These are phyloP conservation scores for Tricholoma sp. DNA, from an alignment of 768 basidiomycete genomes.

Conservation along the genomic window DNA sequence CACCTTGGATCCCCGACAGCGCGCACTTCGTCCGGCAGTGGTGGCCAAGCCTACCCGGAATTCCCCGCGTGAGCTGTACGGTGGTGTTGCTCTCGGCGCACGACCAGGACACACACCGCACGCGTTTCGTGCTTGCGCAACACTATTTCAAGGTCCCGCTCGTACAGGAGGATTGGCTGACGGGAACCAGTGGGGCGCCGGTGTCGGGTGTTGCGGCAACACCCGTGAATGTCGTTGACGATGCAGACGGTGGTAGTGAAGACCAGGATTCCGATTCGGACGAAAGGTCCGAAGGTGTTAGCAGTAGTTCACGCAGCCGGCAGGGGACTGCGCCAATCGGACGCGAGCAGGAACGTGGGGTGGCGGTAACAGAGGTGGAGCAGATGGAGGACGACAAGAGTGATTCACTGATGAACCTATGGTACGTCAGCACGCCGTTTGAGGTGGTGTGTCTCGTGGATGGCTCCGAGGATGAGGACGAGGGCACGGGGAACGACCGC, in stretches of 20 bases:
- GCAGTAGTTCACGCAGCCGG: neutral
- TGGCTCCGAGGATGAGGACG: slow-evolving; percentile 35
- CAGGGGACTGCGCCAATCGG: neutral
- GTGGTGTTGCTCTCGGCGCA: slow-evolving; percentile 64
- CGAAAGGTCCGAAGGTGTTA: neutral
- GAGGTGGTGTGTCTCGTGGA: slow-evolving; percentile 67
- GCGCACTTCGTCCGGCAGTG: slow-evolving; percentile 78
- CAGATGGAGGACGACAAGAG: slow-evolving; percentile 25
- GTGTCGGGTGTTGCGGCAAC: slow-evolving; percentile 7
- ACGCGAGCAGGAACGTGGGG: slow-evolving; percentile 9
- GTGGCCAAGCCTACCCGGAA: slow-evolving; percentile 65
- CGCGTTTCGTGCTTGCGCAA: slow-evolving; percentile 62
- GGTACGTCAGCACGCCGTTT: slow-evolving; percentile 68
- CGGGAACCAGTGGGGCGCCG: neutral
- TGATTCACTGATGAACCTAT: slow-evolving; percentile 59
- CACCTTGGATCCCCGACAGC: slow-evolving; percentile 66
- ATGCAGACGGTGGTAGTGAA: neutral
- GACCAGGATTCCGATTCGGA: neutral
- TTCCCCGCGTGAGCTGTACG: slow-evolving; percentile 67
- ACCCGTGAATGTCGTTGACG: neutral
- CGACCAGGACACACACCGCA: slow-evolving; percentile 53
- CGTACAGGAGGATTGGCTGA: slow-evolving; percentile 26
- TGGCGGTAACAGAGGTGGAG: slow-evolving; percentile 11
- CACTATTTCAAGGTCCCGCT: slow-evolving; percentile 74
- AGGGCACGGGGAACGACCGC: slow-evolving; percentile 34